Evolutionary conservation across 75 land plant species (phyloP).

Genomic region (Selaginella moellendorffii): DNA sequence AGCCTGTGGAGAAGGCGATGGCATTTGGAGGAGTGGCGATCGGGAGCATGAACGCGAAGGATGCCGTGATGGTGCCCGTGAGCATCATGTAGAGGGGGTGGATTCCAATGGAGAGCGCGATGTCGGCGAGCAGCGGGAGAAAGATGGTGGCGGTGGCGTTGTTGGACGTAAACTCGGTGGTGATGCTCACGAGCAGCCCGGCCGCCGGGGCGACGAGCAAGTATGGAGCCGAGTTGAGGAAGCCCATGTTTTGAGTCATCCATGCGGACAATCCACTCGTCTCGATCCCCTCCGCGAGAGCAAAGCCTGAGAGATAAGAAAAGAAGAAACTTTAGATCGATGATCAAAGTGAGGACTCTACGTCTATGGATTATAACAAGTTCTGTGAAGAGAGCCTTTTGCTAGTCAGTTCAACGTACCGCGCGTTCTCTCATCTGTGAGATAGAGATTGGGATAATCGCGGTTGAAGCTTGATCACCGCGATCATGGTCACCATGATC

Average conservation of each 20-base stretch:
- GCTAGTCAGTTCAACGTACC: too few species aligned
- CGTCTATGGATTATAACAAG: too few species aligned
- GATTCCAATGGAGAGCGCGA: slow-evolving; percentile 37
- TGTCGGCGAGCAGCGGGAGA: slow-evolving; percentile 54
- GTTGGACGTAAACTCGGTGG: slow-evolving; percentile 81
- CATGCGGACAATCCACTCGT: slow-evolving; percentile 63
- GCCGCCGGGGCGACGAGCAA: slow-evolving; percentile 43
- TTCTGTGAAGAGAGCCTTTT: too few species aligned
- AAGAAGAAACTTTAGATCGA: too few species aligned
- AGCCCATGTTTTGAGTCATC: slow-evolving; percentile 30
- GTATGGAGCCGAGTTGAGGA: slow-evolving; percentile 40
- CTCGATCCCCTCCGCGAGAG: slow-evolving; percentile 65
- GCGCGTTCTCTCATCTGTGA: not conserved
- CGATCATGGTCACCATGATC: too few species aligned
- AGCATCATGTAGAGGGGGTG: slow-evolving; percentile 71
- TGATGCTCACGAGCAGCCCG: slow-evolving; percentile 27
- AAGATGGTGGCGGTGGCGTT: slow-evolving; percentile 54
- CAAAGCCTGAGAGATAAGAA: slow-evolving; percentile 38
- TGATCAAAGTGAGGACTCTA: too few species aligned
- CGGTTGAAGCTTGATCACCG: too few species aligned
- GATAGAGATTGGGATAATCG: too few species aligned
- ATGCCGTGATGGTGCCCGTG: slow-evolving; percentile 58
- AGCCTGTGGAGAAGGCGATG: slow-evolving; percentile 58
- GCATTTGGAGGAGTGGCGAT: slow-evolving; percentile 69
- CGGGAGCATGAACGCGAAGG: slow-evolving; percentile 58